phyloP scores from a whole-genome alignment of 371 early-diverging fungal species.

The Phascolomyces articulosus region DNA sequence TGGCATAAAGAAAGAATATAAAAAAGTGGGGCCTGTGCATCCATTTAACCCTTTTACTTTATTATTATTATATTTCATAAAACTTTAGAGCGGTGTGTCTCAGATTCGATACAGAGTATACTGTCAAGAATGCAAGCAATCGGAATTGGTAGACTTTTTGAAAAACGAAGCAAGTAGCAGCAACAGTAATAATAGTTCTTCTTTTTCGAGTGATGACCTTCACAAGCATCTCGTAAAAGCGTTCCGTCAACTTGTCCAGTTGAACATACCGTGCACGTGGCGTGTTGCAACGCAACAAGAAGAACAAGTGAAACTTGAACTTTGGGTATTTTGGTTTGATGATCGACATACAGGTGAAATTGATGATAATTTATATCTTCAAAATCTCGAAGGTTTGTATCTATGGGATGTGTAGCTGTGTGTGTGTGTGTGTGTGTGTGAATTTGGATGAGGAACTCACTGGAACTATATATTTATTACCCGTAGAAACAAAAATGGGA shows the following conservation, averaged over 20 bases:
- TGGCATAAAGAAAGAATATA: too few species aligned
- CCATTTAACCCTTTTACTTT: too few species aligned
- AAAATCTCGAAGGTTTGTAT: conserved; percentile 41
- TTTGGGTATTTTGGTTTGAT: conserved; percentile 59
- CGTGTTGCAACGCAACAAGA: conserved; percentile 23
- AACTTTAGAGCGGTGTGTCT: conserved; percentile 54
- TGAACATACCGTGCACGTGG: conserved; percentile 44
- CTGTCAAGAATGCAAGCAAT: conserved; percentile 33
- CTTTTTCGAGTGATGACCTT: not conserved
- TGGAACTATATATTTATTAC: not conserved
- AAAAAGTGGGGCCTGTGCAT: too few species aligned
- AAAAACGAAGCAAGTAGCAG: conserved; percentile 16
- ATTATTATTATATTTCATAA: too few species aligned
- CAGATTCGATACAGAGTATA: conserved; percentile 55
- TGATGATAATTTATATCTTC: conserved; percentile 35
- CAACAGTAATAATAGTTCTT: not conserved
- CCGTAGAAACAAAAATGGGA: conserved; percentile 43
- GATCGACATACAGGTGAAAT: conserved; percentile 49
- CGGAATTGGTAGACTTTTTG: conserved; percentile 23
- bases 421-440: too few species aligned
- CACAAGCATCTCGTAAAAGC: conserved; percentile 31
- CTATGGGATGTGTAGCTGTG: not conserved
- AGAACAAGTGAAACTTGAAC: conserved; percentile 22
- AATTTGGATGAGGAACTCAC: too few species aligned
- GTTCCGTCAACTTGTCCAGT: conserved; percentile 28